Evolutionary conservation across 2,329 filamentous ascomycete species (phyloP), one percentile per base, ranked within the genome.

Genomic region (Lecanoromycetidae sp.): DNA sequence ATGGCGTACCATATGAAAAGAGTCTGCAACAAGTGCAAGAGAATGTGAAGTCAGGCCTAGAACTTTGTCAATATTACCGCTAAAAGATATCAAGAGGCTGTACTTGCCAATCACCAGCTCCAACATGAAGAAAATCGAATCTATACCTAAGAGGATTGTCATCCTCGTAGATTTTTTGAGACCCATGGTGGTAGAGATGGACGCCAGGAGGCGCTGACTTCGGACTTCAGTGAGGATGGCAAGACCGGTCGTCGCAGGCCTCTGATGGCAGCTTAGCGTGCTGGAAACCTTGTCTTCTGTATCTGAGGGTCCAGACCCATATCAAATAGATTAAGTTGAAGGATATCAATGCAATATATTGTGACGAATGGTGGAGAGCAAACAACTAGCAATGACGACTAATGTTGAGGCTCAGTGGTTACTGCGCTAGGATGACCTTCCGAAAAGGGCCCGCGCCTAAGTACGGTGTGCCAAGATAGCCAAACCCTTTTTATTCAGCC

Each of bases 121-220:
- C 49, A 96, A 70, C 39, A 94, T 66, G 68, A 98, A 95, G 71
- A 98, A 98, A 33, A 76, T 74, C 44, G 80, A 74, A 67, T 96
- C 90, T 61, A 98, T 94, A 54, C 71, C 82, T 63, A 98, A 79
- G 75, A 98, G 85, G 64, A 95, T 82, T 67, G 84, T 77, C 63
- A 98, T 96, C 64, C 90, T 81, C 58, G 82, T 86, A 56, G 83
- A 84, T 67, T 98, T 98, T 61, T 88, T 93, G 74, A 90, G 84
- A 15, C 30, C 52, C 52, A 54, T 54, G 4, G 37, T 42, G 33
- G 27, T 5, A 23, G 29, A 10, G 17, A 3, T 29, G 32, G 26
- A 34, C 46, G 38, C 25, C 26, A 27, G 20, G 20, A 10, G 17
- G 25, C 22, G 23, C 23, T 26, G 15, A 17, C 15, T 26, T 4